Evolutionary conservation across 441 rosid species (phyloP), one percentile per base, ranked within the genome.

Genomic region (California macrophylla): DNA sequence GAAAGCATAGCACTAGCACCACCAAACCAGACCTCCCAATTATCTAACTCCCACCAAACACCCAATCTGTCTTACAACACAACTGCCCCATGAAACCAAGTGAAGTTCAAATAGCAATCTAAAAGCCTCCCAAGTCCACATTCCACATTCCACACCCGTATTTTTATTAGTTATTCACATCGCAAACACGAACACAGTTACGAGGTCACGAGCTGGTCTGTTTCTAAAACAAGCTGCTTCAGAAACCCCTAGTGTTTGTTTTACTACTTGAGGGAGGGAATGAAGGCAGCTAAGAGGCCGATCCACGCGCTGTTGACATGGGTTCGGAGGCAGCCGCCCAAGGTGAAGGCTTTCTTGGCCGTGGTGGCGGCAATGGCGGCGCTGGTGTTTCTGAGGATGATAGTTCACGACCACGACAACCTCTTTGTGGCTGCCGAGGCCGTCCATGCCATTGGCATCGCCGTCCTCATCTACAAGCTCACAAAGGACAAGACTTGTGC

Each of bases 381-480:
- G 10, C 80, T 94, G 47, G 97, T 87, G 28, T 72, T 92, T 9
- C 98, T 94, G 76, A 83, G 99, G 66, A 87, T 81, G 89, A 86
- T 94, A 64, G 99, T 92, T 9, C 92, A 90, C 79, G 98, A 90
- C 72, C 99, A 92, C 72, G 97, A 94, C 75, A 94, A 92, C 74
- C 99, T 94, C 75, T 94, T 94, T 69, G 98, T 90, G 12, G 99
- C 99, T 30, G 94, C 99, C 0, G 98, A 94, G 86, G 98, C 97
- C 34, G 98, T 92, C 20, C 99, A 94, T 81, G 89, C 97, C 20
- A 80, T 94, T 21, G 99, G 99, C 74, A 94, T 94, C 85, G 80
- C 85, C 69, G 96, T 94, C 66, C 95, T 94, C 61, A 92, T 92
- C 30, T 94, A 94, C 80, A 94, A 94, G 82, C 91, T 94, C 74